Evolutionary conservation across 176 grass and related monocot genomes (phyloP), one percentile per base, ranked within the genome.

Genomic region (Ampelocalamus luodianensis): DNA sequence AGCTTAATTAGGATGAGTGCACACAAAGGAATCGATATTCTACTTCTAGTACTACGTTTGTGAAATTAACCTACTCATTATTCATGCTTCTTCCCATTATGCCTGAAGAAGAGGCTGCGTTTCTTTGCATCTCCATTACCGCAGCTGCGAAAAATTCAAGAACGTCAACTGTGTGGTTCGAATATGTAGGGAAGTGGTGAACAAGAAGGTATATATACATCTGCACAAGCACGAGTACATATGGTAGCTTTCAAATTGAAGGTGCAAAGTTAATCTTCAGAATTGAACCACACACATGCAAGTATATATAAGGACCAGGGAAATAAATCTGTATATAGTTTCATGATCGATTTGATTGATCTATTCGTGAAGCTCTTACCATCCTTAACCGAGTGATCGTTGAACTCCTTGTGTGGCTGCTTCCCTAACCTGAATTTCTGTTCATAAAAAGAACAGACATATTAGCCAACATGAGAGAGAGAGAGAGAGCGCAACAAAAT

Each of bases 341-440:
- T 6, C 22, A 29, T 12, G n/a, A 61, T 60, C 26, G 36, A 58
- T 60, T 68, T 56, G 24, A 43, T 36, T n/a, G 17, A 56, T 46
- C 0, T 16, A 0, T 13, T 8, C 3, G 6, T 66, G 17, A 29
- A 49, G 43, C 32, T 59, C 88, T 86, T 86, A 96, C 97, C 97
- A 85, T 99, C 97, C 90, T 94, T 99, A 44, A 96, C 71, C 2
- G 90, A 89, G 76, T 94, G 93, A 36, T 99, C 97, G 39, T 83
- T 96, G 88, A 96, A 99, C 17, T 99, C 97, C 85, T 92, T 99
- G 58, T 99, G 92, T 6, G 97, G 97, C 63, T 99, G 97, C 90
- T 99, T 99, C 72, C 97, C 97, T 49, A 99, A 71, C 61, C 96
- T 82, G 82, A 97, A 97, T 92, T 97, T 97, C 96, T 98, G 83